These are phyloP conservation scores for Climacium dendroides DNA, from an alignment of 225 moss, liverwort and hornwort species.

Conservation along the genomic window DNA sequence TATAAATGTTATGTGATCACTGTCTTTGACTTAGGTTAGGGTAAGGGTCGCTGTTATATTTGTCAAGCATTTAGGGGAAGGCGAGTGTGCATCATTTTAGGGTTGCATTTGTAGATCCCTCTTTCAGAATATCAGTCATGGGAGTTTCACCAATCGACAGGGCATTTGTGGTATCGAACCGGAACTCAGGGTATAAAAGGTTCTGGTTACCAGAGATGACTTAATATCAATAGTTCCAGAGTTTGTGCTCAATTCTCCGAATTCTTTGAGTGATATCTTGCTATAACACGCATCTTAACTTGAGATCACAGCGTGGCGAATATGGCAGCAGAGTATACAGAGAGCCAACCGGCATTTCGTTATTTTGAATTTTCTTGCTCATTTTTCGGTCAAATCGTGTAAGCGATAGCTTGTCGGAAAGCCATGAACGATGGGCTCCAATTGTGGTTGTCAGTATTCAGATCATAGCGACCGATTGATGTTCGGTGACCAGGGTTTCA, in stretches of 20 bases:
- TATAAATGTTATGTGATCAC: neutral
- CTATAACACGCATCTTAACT: neutral
- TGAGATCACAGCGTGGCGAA: neutral
- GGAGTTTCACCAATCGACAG: neutral
- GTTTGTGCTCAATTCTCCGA: neutral
- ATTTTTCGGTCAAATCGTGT: neutral
- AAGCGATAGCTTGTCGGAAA: neutral
- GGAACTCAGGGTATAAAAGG: neutral
- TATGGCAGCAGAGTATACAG: neutral
- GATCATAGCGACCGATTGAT: neutral
- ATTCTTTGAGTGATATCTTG: neutral
- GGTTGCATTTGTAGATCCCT: neutral
- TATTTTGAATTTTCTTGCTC: neutral
- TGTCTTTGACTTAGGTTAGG: neutral
- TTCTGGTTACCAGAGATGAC: neutral
- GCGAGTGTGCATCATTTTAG: neutral
- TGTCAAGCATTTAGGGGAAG: neutral
- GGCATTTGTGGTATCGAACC: neutral
- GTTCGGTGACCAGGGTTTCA: neutral
- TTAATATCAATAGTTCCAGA: neutral
- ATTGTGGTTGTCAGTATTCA: neutral
- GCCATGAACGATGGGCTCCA: neutral
- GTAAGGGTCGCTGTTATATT: neutral
- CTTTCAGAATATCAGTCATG: neutral
- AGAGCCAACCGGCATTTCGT: neutral